Conservation (phyloP, 169 alveolate species). For the Haemoproteus tartakovskyi region DNA sequence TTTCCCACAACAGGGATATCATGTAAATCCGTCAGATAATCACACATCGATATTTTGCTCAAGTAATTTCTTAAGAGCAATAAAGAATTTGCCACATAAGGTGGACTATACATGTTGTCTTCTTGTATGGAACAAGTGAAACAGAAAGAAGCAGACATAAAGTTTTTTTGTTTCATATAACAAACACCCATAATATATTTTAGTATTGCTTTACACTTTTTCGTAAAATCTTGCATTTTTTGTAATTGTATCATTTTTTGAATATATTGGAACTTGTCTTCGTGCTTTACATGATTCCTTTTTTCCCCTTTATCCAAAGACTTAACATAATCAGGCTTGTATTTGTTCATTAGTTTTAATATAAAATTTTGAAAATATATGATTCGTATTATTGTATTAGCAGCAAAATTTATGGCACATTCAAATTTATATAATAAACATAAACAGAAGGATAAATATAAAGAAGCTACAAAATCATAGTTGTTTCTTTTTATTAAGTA, state of each 20-base stretch:
- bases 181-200: slow-evolving; percentile 53
- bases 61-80: slow-evolving; percentile 34
- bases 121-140: slow-evolving; percentile 16
- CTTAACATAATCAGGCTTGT: background rate
- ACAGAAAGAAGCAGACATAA: slow-evolving; percentile 34
- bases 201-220: slow-evolving; percentile 41
- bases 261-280: background rate
- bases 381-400: slow-evolving; percentile 14
- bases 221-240: background rate
- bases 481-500: slow-evolving; percentile 30
- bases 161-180: slow-evolving; percentile 52
- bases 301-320: background rate
- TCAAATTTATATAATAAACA: slow-evolving; percentile 43
- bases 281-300: background rate
- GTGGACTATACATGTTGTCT: background rate
- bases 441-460: slow-evolving; percentile 42
- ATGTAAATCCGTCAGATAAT: no score
- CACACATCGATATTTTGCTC: slow-evolving; percentile 12
- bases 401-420: slow-evolving; percentile 26
- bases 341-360: background rate
- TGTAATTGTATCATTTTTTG: slow-evolving; percentile 10
- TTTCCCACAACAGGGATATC: no score
- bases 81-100: slow-evolving; percentile 35
- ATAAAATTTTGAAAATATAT: slow-evolving; percentile 30
- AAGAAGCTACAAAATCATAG: slow-evolving; percentile 59